Base-by-base conservation (phyloP, 129 eudicot species). In the Artemisia annua region DNA sequence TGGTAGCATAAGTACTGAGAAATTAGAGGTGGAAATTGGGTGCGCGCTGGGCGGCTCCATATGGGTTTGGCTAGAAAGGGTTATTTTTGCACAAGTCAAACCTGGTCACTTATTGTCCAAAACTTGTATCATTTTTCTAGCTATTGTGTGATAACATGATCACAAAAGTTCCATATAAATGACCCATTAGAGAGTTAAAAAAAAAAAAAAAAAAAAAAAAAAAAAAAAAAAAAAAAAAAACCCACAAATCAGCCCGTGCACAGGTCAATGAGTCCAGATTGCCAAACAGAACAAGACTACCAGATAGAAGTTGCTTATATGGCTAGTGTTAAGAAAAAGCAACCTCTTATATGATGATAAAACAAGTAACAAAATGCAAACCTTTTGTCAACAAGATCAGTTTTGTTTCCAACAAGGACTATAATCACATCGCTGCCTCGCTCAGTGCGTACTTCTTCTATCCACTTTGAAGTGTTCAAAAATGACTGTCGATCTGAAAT, bases 381-480 rank as follows among this genome's bases (percentile, higher is more conserved):
- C 97, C 97, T 92, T 85, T 92, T 92, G 61, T 92, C 97, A 74
- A 85, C 97, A 70, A 92, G 91, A 78, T 91, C 97, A 24, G 97
- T 91, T 88, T 91, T 91, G 82, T 91, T 91, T 12, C 96, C 97
- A 61, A 91, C 97, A 81, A 91, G 97, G 61, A 89, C 97, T 69
- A 92, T 85, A 69, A 92, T 85, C 60, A 85, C 97, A 79, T 92
- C 96, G 10, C 74, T 83, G 49, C 97, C 97, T 18, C 96, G 81
- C 75, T 92, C 96, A 2, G 93, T 85, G 17, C 94, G 85, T 61
- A 89, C 97, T 85, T 92, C 97, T 63, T 92, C 97, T 48, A 91
- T 84, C 97, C 97, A 91, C 80, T 76, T 91, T 50, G 91, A 63
- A 50, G 95, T 91, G 83, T 86, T 91, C 81, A 91, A 66, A 74